A percentile compares a stretch with the other conserved stretches of the same genome.
Conservation (phyloP, 768 basidiomycete species). For the Gelatoporia subvermispora region DNA sequence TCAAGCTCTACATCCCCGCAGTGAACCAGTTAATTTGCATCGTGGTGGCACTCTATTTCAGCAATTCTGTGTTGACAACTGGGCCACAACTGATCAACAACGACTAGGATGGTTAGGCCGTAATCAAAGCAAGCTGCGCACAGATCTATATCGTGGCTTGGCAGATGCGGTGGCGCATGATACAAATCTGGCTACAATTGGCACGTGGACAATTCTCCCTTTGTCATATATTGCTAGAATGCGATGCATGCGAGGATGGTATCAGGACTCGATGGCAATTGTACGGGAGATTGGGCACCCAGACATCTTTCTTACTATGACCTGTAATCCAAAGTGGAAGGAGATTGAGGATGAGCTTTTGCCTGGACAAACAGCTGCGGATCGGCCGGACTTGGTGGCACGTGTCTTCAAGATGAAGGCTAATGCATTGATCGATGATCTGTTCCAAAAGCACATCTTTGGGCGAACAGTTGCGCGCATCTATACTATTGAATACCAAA, state of each 20-base stretch:
- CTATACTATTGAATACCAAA: constrained; percentile 56
- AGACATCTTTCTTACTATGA: constrained; percentile 50
- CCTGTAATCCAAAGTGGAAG: constrained; percentile 46
- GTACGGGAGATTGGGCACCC: constrained; percentile 29
- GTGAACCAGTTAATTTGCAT: constrained; percentile 22
- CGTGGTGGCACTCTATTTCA: constrained; percentile 37
- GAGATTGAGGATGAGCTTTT: constrained; percentile 37
- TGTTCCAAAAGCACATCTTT: constrained; percentile 39
- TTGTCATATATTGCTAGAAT: constrained; percentile 39
- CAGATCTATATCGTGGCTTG: constrained; percentile 30
- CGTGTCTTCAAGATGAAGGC: constrained; percentile 43
- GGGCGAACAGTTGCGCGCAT: constrained; percentile 39
- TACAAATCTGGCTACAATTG: constrained; percentile 26
- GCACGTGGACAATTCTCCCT: constrained; percentile 33
- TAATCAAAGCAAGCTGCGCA: constrained; percentile 32
- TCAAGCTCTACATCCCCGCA: neutral
- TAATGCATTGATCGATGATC: constrained; percentile 22
- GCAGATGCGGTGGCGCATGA: constrained; percentile 27
- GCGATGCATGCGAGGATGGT: constrained; percentile 37
- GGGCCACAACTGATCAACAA: constrained; percentile 39
- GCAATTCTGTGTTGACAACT: constrained; percentile 41
- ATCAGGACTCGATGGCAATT: constrained; percentile 45
- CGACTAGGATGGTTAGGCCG: constrained; percentile 28
- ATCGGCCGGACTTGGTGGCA: constrained; percentile 44
- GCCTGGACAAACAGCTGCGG: constrained; percentile 32